Conservation (phyloP, 148 eudicot species). For the Amaranthus cruentus region DNA sequence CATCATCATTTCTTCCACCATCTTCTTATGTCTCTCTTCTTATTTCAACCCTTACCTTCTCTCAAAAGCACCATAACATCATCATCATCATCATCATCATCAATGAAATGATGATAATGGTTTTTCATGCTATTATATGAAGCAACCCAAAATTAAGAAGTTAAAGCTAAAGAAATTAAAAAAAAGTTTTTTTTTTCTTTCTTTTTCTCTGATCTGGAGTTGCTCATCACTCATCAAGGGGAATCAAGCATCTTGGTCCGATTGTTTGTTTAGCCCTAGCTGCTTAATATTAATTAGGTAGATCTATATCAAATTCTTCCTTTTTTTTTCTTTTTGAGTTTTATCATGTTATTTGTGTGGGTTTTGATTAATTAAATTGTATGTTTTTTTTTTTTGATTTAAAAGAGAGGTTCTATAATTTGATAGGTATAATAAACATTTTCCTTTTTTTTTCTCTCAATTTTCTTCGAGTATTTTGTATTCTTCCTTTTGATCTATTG, state of each 20-base stretch:
- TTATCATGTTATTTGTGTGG: not conserved
- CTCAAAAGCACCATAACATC: constrained; percentile 2
- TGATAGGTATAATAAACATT: not conserved
- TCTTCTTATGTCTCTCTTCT: not conserved
- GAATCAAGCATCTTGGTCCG: constrained; percentile 44
- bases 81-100: constrained; percentile 15
- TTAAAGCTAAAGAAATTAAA: not conserved
- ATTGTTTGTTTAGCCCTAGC: constrained; percentile 24
- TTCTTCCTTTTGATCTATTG: not conserved
- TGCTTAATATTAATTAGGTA: not conserved
- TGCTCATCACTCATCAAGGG: constrained; percentile 19
- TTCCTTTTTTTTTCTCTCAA: not conserved
- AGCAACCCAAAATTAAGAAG: not conserved
- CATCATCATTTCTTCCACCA: constrained; percentile 7
- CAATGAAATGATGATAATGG: not conserved
- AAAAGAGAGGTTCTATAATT: not conserved
- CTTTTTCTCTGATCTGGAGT: constrained; percentile 7
- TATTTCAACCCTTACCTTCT: not conserved
- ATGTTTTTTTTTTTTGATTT: not conserved
- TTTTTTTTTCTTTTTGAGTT: not conserved
- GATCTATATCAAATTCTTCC: constrained; percentile 9
- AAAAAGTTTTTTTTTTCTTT: not conserved
- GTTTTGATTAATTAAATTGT: not conserved
- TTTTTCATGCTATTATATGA: not conserved
- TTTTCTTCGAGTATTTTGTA: not conserved